Evolutionary conservation across 345 rosid genomes (phyloP).

Genomic region (Cardiospermum halicacabum): DNA sequence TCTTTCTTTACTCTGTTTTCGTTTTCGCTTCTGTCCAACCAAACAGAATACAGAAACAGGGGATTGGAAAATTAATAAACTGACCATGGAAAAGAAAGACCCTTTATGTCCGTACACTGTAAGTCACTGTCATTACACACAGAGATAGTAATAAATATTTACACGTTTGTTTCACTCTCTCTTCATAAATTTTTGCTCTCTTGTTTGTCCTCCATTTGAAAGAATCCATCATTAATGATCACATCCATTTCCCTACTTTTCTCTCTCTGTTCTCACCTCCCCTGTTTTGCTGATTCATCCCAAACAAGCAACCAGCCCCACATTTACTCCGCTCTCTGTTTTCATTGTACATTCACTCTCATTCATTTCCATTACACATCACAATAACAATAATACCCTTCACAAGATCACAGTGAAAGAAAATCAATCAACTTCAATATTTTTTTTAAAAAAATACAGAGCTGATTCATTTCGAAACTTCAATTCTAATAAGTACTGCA

Average conservation of each 20-base stretch:
- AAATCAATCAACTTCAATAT: too few relatives aligned
- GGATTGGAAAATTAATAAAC: neutral
- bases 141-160: too few relatives aligned
- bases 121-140: conserved; percentile 34
- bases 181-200: conserved; percentile 23
- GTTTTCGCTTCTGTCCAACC: conserved; percentile 12
- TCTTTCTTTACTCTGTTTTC: neutral
- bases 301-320: too few relatives aligned
- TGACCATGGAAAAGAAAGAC: neutral
- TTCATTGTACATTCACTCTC: too few relatives aligned
- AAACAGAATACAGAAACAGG: conserved; percentile 2
- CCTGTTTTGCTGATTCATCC: conserved; percentile 15
- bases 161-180: conserved; percentile 34
- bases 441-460: too few relatives aligned
- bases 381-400: too few relatives aligned
- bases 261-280: neutral
- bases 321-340: conserved; percentile 27
- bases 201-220: conserved; percentile 15
- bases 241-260: conserved; percentile 24
- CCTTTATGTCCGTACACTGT: conserved; percentile 19
- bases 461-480: too few relatives aligned
- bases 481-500: too few relatives aligned
- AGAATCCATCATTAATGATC: conserved; percentile 55
- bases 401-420: too few relatives aligned
- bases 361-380: too few relatives aligned